A percentile compares a stretch with the other conserved stretches of the same genome.
These are phyloP conservation scores for Solanum gracilifrons DNA, from an alignment of 257 asterid species.

Conservation along the genomic window DNA sequence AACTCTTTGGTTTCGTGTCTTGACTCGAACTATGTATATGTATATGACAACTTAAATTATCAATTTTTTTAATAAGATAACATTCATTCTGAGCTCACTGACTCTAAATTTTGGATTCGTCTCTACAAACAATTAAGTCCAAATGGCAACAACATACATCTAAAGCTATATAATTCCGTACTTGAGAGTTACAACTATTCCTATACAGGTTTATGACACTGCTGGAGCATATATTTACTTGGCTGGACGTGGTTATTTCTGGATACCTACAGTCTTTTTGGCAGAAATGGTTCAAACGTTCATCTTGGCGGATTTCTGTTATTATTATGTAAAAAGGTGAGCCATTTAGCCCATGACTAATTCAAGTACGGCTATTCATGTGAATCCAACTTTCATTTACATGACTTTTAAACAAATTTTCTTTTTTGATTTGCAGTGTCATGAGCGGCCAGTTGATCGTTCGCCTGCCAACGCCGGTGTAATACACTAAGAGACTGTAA, in stretches of 20 bases:
- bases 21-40: background rate
- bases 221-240: slow-evolving; percentile 47
- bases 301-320: slow-evolving; percentile 87
- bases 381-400: background rate
- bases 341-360: background rate
- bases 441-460: slow-evolving; percentile 58
- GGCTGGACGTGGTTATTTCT: slow-evolving; percentile 51
- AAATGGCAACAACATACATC: background rate
- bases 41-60: background rate
- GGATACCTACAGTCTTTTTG: slow-evolving; percentile 65
- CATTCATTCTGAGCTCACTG: background rate
- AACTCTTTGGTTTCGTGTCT: background rate
- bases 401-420: background rate
- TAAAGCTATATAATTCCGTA: background rate
- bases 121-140: background rate
- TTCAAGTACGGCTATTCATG: background rate
- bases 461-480: slow-evolving; percentile 50
- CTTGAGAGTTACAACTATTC: background rate
- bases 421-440: slow-evolving; percentile 39
- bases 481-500: background rate
- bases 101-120: background rate
- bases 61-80: background rate
- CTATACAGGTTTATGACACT: slow-evolving; percentile 53
- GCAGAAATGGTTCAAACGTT: slow-evolving; percentile 79
- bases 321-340: slow-evolving; percentile 82